Base-by-base conservation (phyloP, 2,329 filamentous ascomycete genomes). In the Tolypocladium amazonense region DNA sequence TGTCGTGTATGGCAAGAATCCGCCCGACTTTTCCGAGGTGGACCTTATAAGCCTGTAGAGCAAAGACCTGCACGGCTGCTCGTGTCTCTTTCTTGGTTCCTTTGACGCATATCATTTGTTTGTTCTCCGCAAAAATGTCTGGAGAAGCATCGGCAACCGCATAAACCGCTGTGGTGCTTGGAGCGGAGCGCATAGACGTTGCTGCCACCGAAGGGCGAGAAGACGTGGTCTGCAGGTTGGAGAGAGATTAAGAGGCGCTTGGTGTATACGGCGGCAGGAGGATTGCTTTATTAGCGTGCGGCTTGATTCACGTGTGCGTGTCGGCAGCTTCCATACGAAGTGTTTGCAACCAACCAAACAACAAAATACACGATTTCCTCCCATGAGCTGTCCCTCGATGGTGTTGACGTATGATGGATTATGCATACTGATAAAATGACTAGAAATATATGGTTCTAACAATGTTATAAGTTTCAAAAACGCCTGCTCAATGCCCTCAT, bases 21-120 rank as follows among this genome's bases (percentile, higher is more conserved):
- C 92, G 20, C 92, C 92, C 0, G 92, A 96, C 74, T 95, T 96
- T 70, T 92, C 88, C 0, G 90, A 95, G 73, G 79, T 93, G 35
- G 91, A 96, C 75, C 76, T 96, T 67, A 95, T 96, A 74, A 88
- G 88, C 70, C 74, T 96, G 62, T 95, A 53, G 30, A 53, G 20
- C 3, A 53, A 53, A 8, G 30, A 33, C 30, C 18, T n/a, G 47
- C 7, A 8, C 47, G n/a, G 27, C 54, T 61, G 61, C 41, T 43
- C 41, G 20, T 45, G 38, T 56, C 6, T 27, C 7, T 25, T 30
- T 14, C 27, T 20, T 9, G 9, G 1, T 23, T 23, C 27, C 4
- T 33, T n/a, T 9, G 11, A 7, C 7, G 20, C 7, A 23, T 12
- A 9, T 23, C n/a, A 11, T 4, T 45, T 45, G 41, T 7, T 12